A percentile compares a stretch with the other conserved stretches of the same genome.
These are phyloP conservation scores for Termitomyces heimii DNA, from an alignment of 768 basidiomycete genomes.

Conservation along the genomic window DNA sequence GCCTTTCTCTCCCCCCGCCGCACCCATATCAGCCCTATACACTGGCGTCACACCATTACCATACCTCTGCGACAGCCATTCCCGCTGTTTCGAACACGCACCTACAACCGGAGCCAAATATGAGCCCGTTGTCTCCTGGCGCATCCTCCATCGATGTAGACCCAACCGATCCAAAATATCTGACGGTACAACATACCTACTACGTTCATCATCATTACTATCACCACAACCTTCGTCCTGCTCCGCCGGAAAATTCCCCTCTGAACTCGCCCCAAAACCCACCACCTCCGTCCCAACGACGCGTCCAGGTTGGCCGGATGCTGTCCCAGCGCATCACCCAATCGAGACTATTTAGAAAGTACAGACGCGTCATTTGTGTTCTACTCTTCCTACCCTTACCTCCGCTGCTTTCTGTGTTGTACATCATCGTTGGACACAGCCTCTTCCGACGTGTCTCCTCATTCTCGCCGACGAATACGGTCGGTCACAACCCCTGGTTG, in stretches of 20 bases:
- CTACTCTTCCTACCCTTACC: constrained; percentile 28
- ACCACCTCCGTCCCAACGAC: background rate
- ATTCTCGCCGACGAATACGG: background rate
- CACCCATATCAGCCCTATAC: background rate
- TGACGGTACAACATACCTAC: background rate
- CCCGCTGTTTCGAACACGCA: background rate
- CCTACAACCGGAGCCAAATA: background rate
- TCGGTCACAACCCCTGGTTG: constrained; percentile 5
- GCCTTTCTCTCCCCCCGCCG: background rate
- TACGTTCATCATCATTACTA: background rate
- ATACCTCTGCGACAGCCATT: background rate
- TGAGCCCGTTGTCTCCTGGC: background rate
- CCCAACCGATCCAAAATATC: background rate
- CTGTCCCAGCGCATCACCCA: background rate
- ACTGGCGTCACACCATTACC: background rate
- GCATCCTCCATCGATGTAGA: background rate
- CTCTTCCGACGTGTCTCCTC: constrained; percentile 19
- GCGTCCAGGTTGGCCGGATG: background rate
- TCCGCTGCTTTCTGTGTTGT: constrained; percentile 25
- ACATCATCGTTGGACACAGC: constrained; percentile 24
- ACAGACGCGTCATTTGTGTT: constrained; percentile 11
- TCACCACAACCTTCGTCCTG: background rate
- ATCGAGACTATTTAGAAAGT: background rate
- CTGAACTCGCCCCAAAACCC: background rate
- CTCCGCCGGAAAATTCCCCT: background rate